Base-by-base conservation (phyloP, 75 land plant species). In the Picea glauca region DNA sequence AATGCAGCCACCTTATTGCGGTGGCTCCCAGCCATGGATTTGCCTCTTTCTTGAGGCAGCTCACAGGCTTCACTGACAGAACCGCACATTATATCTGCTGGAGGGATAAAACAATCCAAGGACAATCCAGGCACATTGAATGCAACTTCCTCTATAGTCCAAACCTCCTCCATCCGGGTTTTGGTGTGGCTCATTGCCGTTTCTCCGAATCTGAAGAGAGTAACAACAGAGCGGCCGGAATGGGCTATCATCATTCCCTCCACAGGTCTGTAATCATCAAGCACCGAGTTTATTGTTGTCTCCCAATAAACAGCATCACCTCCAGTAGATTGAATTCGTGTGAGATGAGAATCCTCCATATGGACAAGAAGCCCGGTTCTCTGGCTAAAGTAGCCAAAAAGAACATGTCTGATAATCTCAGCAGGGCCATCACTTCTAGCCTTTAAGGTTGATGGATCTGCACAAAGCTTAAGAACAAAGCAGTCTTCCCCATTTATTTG, bases 331-430 rank as follows among this genome's bases (percentile, higher is more conserved):
- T 79, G 81, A 77, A 93, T 84, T 23, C 87, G 61, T 2, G 88
- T 83, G 61, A 93, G 84, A 75, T 90, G 84, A 7, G 95, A 81
- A 81, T 93, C 95, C 76, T 93, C 95, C 57, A 93, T 80, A 78
- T 88, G 89, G 15, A 91, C 62, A 58, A 93, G 79, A 20, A 93
- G 86, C 33, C 95, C 95, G 0, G 93, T 88, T 18, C 91, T 77
- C 68, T 93, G 93, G 91, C 95, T 93, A 81, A 93, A 93, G 78
- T 93, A 93, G 4, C 95, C 95, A 87, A 90, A 89, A 0, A 90
- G 58, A 13, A 87, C 90, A 85, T 93, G 95, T 78, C 84, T 87
- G 77, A 91, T 89, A 78, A 93, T 88, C 83, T 93, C 93, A 23
- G 81, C 86, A 46, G 78, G 80, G 20, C 83, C 72, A 5, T 85